Conservation (phyloP, 2,329 filamentous ascomycete species). For the Metarhizium robertsii region DNA sequence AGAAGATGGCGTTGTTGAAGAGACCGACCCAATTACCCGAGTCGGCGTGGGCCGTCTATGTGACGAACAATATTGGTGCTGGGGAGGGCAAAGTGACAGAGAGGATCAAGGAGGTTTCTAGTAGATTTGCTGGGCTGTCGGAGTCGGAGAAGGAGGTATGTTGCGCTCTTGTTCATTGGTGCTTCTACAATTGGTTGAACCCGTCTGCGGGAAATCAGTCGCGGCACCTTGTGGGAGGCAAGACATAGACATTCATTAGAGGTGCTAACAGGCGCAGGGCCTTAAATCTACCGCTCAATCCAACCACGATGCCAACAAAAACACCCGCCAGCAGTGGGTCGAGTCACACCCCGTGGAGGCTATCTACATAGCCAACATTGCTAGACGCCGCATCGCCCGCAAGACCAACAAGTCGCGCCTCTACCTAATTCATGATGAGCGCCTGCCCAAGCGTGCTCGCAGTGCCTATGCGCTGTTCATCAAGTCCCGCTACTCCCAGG, state of each 20-base stretch:
- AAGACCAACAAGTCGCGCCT: conserved; percentile 18
- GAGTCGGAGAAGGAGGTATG: conserved; percentile 34
- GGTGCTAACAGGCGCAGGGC: conserved; percentile 11
- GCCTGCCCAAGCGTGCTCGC: conserved; percentile 31
- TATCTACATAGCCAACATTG: conserved; percentile 37
- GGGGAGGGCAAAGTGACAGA: conserved; percentile 8
- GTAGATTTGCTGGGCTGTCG: conserved; percentile 30
- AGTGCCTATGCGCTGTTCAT: conserved; percentile 27
- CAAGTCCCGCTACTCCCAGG: conserved; percentile 23
- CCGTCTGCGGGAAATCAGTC: neutral
- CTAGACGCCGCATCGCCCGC: conserved; percentile 32
- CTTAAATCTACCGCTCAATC: conserved; percentile 23
- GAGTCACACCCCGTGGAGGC: conserved; percentile 27
- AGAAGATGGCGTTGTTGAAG: conserved; percentile 30
- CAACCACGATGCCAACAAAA: conserved; percentile 33
- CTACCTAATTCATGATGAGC: conserved; percentile 34
- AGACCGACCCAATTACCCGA: conserved; percentile 26
- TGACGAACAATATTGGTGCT: conserved; percentile 20
- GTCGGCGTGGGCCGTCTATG: conserved; percentile 28
- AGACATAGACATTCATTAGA: neutral
- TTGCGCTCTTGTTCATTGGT: neutral
- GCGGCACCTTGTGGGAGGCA: neutral
- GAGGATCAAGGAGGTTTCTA: conserved; percentile 18
- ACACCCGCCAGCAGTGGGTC: conserved; percentile 38
- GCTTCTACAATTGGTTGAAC: neutral